Percentiles rank a stretch among this genome's conserved stretches.
Conservation (phyloP, 2,329 filamentous ascomycete species). For the Arthrinium phaeospermum region DNA sequence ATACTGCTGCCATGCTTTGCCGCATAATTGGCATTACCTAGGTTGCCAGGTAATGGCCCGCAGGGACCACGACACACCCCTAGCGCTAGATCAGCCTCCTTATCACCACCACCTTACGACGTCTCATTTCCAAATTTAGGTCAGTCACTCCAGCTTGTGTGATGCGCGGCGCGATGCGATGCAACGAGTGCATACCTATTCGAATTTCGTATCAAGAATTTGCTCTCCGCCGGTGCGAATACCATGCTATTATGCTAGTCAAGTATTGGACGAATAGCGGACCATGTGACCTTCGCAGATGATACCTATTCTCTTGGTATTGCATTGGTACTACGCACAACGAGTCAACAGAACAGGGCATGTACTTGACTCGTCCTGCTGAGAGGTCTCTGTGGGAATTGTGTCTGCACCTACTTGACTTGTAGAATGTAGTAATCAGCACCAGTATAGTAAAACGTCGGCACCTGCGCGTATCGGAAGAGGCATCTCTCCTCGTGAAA, state of each 20-base stretch:
- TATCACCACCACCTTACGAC: not conserved
- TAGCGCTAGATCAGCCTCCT: slow-evolving; percentile 7
- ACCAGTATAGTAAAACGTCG: not conserved
- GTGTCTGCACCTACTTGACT: not conserved
- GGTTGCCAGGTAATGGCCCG: not conserved
- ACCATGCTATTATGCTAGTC: not conserved
- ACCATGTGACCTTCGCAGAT: not conserved
- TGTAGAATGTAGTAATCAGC: not conserved
- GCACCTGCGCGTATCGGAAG: not conserved
- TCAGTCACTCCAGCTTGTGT: not conserved
- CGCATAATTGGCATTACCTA: not conserved
- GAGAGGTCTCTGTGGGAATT: not conserved
- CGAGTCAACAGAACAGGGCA: not conserved
- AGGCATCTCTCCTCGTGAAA: not conserved
- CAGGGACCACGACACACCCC: not conserved
- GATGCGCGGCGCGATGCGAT: not conserved
- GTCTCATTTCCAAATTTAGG: slow-evolving; percentile 16
- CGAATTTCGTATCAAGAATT: not conserved
- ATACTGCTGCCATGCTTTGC: not conserved
- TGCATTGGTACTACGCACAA: not conserved
- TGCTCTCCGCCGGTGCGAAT: not conserved
- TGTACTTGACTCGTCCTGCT: not conserved
- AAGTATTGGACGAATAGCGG: not conserved
- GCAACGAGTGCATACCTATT: not conserved
- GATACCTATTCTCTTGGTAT: not conserved